Conservation (phyloP, 2,329 filamentous ascomycete species). For the Exophiala xenobiotica region DNA sequence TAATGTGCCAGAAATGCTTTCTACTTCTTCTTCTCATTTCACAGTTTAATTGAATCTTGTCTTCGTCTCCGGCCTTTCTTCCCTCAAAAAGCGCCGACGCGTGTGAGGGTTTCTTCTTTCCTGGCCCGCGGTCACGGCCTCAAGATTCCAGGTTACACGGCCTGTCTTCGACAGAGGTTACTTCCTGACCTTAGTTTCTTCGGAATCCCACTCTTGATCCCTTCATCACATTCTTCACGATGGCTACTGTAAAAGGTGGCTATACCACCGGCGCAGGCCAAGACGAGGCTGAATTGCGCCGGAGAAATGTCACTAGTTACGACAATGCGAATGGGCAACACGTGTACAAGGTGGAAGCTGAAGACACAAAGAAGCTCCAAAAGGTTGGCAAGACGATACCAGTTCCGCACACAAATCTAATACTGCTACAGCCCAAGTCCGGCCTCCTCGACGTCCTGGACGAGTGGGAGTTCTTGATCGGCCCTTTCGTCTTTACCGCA, state of each 20-base stretch:
- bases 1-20: slow-evolving; percentile 11
- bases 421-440: slow-evolving; percentile 34
- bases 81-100: neutral
- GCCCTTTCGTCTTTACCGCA: slow-evolving; percentile 62
- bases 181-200: neutral
- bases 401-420: slow-evolving; percentile 1
- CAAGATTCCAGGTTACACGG: slow-evolving; percentile 14
- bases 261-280: slow-evolving; percentile 32
- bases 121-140: slow-evolving; percentile 4
- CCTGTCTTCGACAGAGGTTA: slow-evolving; percentile 3
- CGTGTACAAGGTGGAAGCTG: slow-evolving; percentile 31
- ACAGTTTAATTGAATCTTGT: neutral
- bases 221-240: slow-evolving; percentile 3
- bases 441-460: slow-evolving; percentile 45
- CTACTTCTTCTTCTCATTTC: slow-evolving; percentile 8
- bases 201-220: neutral
- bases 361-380: slow-evolving; percentile 38
- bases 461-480: slow-evolving; percentile 61
- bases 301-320: slow-evolving; percentile 42
- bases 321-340: slow-evolving; percentile 33
- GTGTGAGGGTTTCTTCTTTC: neutral
- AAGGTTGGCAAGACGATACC: slow-evolving; percentile 34
- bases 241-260: slow-evolving; percentile 19
- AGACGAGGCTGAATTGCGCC: slow-evolving; percentile 40
- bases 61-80: slow-evolving; percentile 10